These are phyloP conservation scores for Atkinsonella texensis DNA, from an alignment of 2,329 filamentous ascomycete genomes.

Conservation along the genomic window DNA sequence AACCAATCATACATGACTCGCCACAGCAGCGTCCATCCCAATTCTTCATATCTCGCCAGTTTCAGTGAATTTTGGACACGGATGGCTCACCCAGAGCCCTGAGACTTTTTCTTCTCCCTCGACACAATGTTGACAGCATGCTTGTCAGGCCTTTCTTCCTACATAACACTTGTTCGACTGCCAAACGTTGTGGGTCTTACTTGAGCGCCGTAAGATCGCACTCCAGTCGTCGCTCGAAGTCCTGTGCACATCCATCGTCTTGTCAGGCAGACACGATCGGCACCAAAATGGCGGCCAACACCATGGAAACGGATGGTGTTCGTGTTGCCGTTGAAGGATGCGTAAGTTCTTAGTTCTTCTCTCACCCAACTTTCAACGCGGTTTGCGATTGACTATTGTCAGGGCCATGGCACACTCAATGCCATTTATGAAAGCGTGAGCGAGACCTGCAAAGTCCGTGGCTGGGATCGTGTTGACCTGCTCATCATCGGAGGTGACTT, in stretches of 20 bases:
- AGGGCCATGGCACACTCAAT: constrained; percentile 87
- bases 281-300: constrained; percentile 15
- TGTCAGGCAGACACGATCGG: background rate
- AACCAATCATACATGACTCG: background rate
- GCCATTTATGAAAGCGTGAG: constrained; percentile 77
- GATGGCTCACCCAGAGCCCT: no score
- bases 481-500: constrained; percentile 96
- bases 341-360: constrained; percentile 34
- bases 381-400: constrained; percentile 12
- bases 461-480: constrained; percentile 74
- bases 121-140: background rate
- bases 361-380: background rate
- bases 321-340: constrained; percentile 81
- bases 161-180: background rate
- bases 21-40: background rate
- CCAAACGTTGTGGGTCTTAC: background rate
- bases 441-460: constrained; percentile 54
- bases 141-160: background rate
- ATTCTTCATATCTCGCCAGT: background rate
- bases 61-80: background rate
- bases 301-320: constrained; percentile 36
- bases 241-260: background rate
- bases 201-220: background rate
- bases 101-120: no score
- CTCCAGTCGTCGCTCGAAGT: background rate